phyloP scores from a whole-genome alignment of 768 basidiomycete species.

The Podaxis mareebaensis region DNA sequence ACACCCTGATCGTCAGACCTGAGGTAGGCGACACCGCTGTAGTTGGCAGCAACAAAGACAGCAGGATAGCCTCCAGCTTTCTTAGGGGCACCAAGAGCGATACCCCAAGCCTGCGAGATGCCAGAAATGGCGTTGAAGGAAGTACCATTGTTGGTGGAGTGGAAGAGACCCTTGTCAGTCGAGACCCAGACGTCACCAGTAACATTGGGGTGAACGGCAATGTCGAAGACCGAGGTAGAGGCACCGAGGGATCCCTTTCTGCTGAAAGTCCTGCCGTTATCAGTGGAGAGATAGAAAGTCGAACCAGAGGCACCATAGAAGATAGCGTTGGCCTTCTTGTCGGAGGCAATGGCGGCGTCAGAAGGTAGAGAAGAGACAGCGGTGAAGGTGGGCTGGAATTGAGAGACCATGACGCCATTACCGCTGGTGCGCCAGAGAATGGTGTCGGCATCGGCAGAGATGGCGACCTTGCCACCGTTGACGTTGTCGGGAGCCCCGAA shows the following conservation, averaged over 20 bases:
- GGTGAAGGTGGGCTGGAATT: constrained; percentile 47
- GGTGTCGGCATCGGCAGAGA: constrained; percentile 55
- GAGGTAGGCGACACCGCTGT: constrained; percentile 52
- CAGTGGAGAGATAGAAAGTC: constrained; percentile 59
- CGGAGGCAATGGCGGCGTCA: constrained; percentile 57
- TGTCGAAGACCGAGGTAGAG: constrained; percentile 49
- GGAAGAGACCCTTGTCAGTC: constrained; percentile 56
- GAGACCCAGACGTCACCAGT: constrained; percentile 69
- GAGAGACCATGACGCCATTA: constrained; percentile 54
- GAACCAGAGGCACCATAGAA: constrained; percentile 62
- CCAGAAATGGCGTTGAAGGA: constrained; percentile 50
- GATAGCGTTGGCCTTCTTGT: constrained; percentile 55
- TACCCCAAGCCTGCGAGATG: constrained; percentile 53
- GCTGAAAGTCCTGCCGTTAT: constrained; percentile 55
- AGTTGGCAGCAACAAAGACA: constrained; percentile 54
- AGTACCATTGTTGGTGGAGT: constrained; percentile 52
- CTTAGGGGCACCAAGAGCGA: constrained; percentile 56
- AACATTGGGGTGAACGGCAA: constrained; percentile 53
- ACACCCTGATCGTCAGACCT: constrained; percentile 56
- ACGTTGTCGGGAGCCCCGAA: constrained; percentile 55
- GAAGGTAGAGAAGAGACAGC: constrained; percentile 54
- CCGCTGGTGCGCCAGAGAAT: constrained; percentile 56
- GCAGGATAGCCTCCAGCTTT: constrained; percentile 51
- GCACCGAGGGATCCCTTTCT: constrained; percentile 43
- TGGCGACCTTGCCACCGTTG: constrained; percentile 42